These are phyloP conservation scores for Hyaloraphidium curvatum DNA, from an alignment of 192 early-diverging fungal genomes.

Conservation along the genomic window DNA sequence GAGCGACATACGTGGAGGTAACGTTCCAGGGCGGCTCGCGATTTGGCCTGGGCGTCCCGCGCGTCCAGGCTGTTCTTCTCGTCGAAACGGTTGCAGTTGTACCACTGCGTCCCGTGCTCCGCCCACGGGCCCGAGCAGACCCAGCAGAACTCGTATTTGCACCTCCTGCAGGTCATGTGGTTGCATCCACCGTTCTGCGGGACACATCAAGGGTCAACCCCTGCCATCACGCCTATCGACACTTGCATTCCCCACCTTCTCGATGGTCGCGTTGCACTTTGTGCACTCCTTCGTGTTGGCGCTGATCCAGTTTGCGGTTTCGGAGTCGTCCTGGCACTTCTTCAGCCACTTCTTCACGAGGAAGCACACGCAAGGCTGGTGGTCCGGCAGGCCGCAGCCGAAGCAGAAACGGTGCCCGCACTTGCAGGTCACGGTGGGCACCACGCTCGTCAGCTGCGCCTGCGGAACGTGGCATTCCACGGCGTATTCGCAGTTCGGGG, in stretches of 20 bases:
- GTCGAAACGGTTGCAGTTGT: constrained; percentile 94
- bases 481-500: constrained; percentile 85
- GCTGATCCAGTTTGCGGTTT: constrained; percentile 95
- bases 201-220: too few relatives aligned
- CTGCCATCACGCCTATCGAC: too few relatives aligned
- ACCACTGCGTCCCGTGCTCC: constrained; percentile 89
- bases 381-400: constrained; percentile 67
- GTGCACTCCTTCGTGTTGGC: constrained; percentile 89
- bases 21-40: constrained; percentile 65
- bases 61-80: constrained; percentile 76
- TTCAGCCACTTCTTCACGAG: constrained; percentile 74
- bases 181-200: constrained; percentile 99
- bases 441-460: constrained; percentile 40
- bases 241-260: constrained; percentile 44
- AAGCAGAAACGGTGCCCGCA: constrained; percentile 79
- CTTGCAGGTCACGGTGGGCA: constrained; percentile 72
- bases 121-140: constrained; percentile 95
- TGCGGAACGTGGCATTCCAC: constrained; percentile 69
- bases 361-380: constrained; percentile 70
- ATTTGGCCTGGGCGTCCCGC: constrained; percentile 69
- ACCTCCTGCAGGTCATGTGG: constrained; percentile 98
- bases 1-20: constrained; percentile 64
- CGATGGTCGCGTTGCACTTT: constrained; percentile 86
- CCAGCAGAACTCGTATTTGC: constrained; percentile 98
- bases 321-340: constrained; percentile 94